Evolutionary conservation across 2,329 filamentous ascomycete species (phyloP).

Genomic region (Aaosphaeria pasadenensis): DNA sequence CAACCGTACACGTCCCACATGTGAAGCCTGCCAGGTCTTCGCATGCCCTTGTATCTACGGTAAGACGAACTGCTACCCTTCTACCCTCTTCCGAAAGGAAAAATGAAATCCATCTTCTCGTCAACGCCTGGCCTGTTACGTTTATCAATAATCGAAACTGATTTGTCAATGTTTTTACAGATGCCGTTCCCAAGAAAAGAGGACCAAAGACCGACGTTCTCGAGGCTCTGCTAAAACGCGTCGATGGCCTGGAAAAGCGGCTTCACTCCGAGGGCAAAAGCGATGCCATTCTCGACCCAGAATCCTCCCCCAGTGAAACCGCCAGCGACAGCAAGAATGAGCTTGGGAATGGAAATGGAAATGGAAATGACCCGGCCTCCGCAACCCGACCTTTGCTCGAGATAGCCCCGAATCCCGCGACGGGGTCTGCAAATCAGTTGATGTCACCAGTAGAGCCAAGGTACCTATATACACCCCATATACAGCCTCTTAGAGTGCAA

Average conservation of each 20-base stretch:
- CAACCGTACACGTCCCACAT: conserved; percentile 78
- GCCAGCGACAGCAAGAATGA: conserved; percentile 10
- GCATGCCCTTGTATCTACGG: conserved; percentile 87
- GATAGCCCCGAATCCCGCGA: conserved; percentile 19
- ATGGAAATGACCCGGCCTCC: conserved; percentile 14
- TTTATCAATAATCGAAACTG: too few relatives aligned
- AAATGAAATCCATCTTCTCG: too few relatives aligned
- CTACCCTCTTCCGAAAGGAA: not conserved
- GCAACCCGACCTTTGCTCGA: conserved; percentile 22
- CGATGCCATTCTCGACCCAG: conserved; percentile 32
- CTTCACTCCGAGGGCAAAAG: conserved; percentile 58
- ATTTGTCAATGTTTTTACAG: conserved; percentile 42
- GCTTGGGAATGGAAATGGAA: conserved; percentile 12
- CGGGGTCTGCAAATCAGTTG: conserved; percentile 21
- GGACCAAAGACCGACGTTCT: conserved; percentile 88
- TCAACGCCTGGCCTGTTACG: too few relatives aligned
- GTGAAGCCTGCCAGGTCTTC: conserved; percentile 86
- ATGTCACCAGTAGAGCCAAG: conserved; percentile 39
- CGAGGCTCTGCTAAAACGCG: conserved; percentile 78
- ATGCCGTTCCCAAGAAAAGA: conserved; percentile 85
- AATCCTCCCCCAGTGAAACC: conserved; percentile 18
- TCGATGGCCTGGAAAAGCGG: conserved; percentile 79
- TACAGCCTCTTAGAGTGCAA: conserved; percentile 5
- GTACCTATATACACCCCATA: conserved; percentile 18
- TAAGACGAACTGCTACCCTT: conserved; percentile 39